These are phyloP conservation scores for Hypoxylon sp. DNA, from an alignment of 2,329 filamentous ascomycete genomes.

Conservation along the genomic window DNA sequence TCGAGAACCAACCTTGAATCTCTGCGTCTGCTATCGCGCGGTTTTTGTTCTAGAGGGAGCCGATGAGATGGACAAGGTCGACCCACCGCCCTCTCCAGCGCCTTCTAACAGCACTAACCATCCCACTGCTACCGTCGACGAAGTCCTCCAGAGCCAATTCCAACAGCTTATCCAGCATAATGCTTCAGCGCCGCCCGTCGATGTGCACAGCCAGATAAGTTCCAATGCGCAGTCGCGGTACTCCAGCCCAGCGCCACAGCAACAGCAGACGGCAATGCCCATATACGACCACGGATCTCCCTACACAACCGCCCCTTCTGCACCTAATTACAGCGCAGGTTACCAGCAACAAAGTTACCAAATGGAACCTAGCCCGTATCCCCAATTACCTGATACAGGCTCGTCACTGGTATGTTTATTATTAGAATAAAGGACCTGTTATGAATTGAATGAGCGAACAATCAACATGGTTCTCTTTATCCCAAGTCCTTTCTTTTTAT, in stretches of 20 bases:
- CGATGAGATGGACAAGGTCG: conserved; percentile 51
- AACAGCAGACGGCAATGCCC: conserved; percentile 46
- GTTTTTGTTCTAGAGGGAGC: conserved; percentile 12
- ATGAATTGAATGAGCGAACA: conserved; percentile 31
- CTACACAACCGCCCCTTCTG: conserved; percentile 49
- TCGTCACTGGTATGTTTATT: conserved; percentile 49
- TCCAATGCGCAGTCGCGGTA: conserved; percentile 59
- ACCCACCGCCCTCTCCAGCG: conserved; percentile 63
- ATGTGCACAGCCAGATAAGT: conserved; percentile 53
- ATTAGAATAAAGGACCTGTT: conserved; percentile 30
- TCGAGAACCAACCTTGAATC: conserved; percentile 4
- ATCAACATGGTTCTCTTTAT: conserved; percentile 36
- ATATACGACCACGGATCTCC: conserved; percentile 50
- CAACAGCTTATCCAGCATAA: conserved; percentile 64
- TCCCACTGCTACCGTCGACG: conserved; percentile 50
- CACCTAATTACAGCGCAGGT: conserved; percentile 41
- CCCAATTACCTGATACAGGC: conserved; percentile 50
- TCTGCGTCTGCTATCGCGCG: background rate
- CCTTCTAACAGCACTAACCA: conserved; percentile 57
- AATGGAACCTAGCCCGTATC: conserved; percentile 50
- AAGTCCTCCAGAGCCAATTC: conserved; percentile 60
- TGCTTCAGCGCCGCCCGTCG: conserved; percentile 50
- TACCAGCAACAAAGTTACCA: conserved; percentile 49
- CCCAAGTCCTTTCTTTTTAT: conserved; percentile 4
- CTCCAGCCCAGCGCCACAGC: conserved; percentile 57